Evolutionary conservation across 371 early-diverging fungal genomes (phyloP).

Genomic region (Mucor racemosus): DNA sequence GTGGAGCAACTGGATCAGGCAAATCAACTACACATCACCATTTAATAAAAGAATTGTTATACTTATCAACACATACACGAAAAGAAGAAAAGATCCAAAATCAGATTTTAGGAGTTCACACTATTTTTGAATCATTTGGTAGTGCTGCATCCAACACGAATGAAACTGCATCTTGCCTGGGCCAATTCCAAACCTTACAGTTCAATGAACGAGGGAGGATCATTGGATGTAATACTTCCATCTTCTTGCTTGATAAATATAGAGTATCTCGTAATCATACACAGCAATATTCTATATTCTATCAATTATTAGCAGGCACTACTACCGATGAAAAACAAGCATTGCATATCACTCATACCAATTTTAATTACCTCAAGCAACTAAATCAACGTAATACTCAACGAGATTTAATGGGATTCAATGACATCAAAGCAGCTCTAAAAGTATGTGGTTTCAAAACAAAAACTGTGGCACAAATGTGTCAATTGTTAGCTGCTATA

Average conservation of each 20-base stretch:
- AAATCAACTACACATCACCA: constrained; percentile 74
- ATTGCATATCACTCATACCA: constrained; percentile 58
- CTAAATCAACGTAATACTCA: constrained; percentile 29
- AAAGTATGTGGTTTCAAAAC: constrained; percentile 76
- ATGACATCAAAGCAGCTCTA: constrained; percentile 70
- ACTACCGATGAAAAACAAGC: constrained; percentile 62
- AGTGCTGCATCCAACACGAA: constrained; percentile 64
- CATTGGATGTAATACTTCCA: constrained; percentile 76
- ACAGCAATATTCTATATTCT: constrained; percentile 84
- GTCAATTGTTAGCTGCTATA: constrained; percentile 76
- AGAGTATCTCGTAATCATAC: constrained; percentile 64
- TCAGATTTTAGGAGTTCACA: constrained; percentile 57
- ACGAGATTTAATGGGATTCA: constrained; percentile 43
- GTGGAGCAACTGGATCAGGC: constrained; percentile 79
- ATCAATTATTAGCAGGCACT: constrained; percentile 73
- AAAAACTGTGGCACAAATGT: constrained; percentile 69
- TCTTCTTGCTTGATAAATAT: constrained; percentile 81
- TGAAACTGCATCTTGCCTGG: constrained; percentile 67
- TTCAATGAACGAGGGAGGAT: constrained; percentile 81
- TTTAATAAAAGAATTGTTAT: constrained; percentile 65
- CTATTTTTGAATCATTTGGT: constrained; percentile 72
- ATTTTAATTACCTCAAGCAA: constrained; percentile 61
- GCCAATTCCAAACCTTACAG: constrained; percentile 80
- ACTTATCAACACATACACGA: constrained; percentile 58
- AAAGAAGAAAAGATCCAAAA: constrained; percentile 66